Conservation (phyloP, 306 rosid species). For the Canavalia ensiformis region DNA sequence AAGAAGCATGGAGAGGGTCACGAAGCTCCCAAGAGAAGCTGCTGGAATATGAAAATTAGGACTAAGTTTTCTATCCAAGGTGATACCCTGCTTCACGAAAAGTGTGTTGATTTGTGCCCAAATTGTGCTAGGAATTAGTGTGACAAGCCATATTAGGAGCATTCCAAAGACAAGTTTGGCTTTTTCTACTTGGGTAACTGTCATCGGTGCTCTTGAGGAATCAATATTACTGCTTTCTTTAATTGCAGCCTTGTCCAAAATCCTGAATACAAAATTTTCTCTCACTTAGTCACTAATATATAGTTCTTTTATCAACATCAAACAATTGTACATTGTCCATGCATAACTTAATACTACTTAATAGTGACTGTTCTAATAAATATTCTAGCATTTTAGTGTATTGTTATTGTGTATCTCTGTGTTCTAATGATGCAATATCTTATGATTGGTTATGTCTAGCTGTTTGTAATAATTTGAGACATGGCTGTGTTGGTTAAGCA, state of each 20-base stretch:
- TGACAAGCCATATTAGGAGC: slow-evolving; percentile 71
- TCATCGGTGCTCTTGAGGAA: slow-evolving; percentile 54
- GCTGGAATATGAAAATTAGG: slow-evolving; percentile 74
- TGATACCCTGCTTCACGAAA: slow-evolving; percentile 92
- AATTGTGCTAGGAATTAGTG: slow-evolving; percentile 82
- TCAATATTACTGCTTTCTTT: slow-evolving; percentile 25
- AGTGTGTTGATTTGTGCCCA: slow-evolving; percentile 85
- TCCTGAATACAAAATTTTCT: slow-evolving; percentile 46
- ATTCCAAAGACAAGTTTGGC: slow-evolving; percentile 80
- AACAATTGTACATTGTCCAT: no score
- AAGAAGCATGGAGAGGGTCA: slow-evolving; percentile 80
- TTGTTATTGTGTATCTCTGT: no score
- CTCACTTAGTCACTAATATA: neutral
- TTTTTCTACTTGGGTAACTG: slow-evolving; percentile 91
- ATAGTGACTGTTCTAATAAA: no score
- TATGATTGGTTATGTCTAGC: no score
- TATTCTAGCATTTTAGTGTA: no score
- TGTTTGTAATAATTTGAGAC: no score
- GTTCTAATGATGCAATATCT: no score
- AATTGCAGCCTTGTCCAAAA: slow-evolving; percentile 64
- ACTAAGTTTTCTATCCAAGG: slow-evolving; percentile 74
- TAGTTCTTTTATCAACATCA: no score
- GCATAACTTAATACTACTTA: no score
- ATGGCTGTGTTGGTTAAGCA: no score
- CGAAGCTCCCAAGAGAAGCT: slow-evolving; percentile 76